Percentiles rank a stretch among this genome's conserved stretches.
Evolutionary conservation across 345 rosid genomes (phyloP).

Genomic region (Citrus cavaleriei): DNA sequence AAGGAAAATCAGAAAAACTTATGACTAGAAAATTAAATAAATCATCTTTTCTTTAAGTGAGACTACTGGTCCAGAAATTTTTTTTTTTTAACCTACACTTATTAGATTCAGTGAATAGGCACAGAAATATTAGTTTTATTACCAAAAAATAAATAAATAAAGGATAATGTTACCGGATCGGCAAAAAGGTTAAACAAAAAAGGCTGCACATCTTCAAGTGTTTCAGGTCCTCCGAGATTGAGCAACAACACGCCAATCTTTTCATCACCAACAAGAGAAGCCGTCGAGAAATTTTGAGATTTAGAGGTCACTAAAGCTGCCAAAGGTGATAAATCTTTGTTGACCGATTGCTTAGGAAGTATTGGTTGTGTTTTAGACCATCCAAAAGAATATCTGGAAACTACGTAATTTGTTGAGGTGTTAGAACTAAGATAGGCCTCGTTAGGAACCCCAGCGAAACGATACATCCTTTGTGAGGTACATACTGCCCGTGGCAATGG

Average conservation of each 20-base stretch:
- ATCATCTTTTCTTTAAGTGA: not conserved
- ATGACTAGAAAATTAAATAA: not conserved
- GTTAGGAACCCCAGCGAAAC: slow-evolving; percentile 29
- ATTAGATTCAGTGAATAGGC: not conserved
- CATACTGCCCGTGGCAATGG: slow-evolving; percentile 36
- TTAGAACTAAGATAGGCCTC: slow-evolving; percentile 27
- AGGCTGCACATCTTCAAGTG: slow-evolving; percentile 95
- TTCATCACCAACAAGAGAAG: slow-evolving; percentile 46
- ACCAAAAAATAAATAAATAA: not conserved
- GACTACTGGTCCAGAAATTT: not conserved
- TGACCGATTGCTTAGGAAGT: slow-evolving; percentile 23
- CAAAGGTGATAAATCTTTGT: slow-evolving; percentile 30
- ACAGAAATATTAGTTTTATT: not conserved
- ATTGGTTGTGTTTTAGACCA: slow-evolving; percentile 27
- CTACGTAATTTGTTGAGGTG: slow-evolving; percentile 19
- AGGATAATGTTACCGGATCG: slow-evolving; percentile 62
- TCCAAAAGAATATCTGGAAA: slow-evolving; percentile 26
- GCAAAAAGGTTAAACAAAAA: slow-evolving; percentile 97
- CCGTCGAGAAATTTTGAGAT: slow-evolving; percentile 31
- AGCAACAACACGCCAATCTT: slow-evolving; percentile 80
- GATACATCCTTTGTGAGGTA: slow-evolving; percentile 37
- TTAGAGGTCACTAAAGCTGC: slow-evolving; percentile 62
- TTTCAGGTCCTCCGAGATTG: slow-evolving; percentile 99
- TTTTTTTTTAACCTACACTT: too few species aligned
- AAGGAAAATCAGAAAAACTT: not conserved